phyloP scores from a whole-genome alignment of 495 filamentous ascomycete genomes.

The Darksidea phi region DNA sequence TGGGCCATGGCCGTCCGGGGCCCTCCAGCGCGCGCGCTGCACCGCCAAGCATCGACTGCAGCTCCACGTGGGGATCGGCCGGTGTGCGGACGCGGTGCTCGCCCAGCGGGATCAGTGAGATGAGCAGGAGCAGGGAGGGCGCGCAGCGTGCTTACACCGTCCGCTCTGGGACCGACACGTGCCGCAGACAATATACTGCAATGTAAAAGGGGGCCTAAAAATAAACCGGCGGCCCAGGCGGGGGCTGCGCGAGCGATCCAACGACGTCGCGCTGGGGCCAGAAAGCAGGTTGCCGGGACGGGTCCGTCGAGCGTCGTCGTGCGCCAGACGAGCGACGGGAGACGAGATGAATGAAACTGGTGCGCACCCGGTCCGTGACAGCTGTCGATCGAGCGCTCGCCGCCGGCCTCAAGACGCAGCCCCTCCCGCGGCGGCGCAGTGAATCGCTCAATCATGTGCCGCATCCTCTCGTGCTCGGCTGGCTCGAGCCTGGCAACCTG shows the following conservation, averaged over 20 bases:
- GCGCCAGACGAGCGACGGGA: too few species aligned
- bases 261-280: conserved; percentile 15
- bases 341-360: conserved; percentile 23
- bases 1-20: neutral
- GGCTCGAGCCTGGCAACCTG: conserved; percentile 15
- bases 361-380: conserved; percentile 10
- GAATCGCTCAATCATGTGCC: conserved; percentile 30
- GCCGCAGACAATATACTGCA: conserved; percentile 34
- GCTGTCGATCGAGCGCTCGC: conserved; percentile 2
- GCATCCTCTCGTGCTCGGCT: conserved; percentile 30
- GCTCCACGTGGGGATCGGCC: conserved; percentile 36
- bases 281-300: conserved; percentile 25
- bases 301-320: conserved; percentile 7
- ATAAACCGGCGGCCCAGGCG: conserved; percentile 13
- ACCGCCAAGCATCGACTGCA: conserved; percentile 3
- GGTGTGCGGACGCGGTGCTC: conserved; percentile 16
- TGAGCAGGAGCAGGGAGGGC: conserved; percentile 19
- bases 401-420: conserved; percentile 11
- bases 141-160: conserved; percentile 20
- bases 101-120: conserved; percentile 11
- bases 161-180: conserved; percentile 32
- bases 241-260: neutral
- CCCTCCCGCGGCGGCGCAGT: conserved; percentile 16
- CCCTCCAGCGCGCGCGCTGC: too few species aligned
- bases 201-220: neutral